Evolutionary conservation across 2,329 filamentous ascomycete species (phyloP).

Genomic region (Fusarium lateritium): DNA sequence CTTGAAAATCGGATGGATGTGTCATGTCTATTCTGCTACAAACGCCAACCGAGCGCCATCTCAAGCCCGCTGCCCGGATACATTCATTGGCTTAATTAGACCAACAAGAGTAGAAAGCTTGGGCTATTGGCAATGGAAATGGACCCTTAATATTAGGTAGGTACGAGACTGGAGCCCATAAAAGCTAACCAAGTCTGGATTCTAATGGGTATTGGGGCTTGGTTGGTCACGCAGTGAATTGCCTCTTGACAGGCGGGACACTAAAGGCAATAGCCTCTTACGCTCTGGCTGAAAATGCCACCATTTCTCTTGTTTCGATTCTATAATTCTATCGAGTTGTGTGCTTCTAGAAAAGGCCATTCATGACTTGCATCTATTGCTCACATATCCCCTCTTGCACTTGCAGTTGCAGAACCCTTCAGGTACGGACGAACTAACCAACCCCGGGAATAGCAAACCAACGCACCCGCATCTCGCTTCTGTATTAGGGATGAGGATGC

Average conservation of each 20-base stretch:
- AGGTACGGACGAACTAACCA: constrained; percentile 12
- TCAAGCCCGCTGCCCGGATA: neutral
- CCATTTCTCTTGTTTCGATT: too few relatives aligned
- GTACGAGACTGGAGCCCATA: constrained; percentile 10
- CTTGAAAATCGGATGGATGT: neutral
- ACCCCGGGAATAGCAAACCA: constrained; percentile 32
- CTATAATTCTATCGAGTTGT: neutral
- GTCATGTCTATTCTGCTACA: constrained; percentile 8
- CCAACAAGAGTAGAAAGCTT: constrained; percentile 18
- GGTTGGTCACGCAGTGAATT: constrained; percentile 4
- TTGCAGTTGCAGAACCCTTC: constrained; percentile 3
- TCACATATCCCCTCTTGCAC: neutral
- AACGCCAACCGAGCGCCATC: constrained; percentile 9
- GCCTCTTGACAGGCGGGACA: neutral
- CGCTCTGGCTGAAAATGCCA: too few relatives aligned
- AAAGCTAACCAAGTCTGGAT: constrained; percentile 21
- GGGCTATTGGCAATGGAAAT: constrained; percentile 3
- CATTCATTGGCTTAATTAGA: constrained; percentile 3
- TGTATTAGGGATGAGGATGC: constrained; percentile 13
- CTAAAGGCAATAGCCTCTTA: neutral
- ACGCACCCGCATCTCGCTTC: constrained; percentile 22
- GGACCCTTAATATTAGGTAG: constrained; percentile 38
- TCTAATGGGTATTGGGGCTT: constrained; percentile 18
- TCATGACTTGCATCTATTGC: neutral
- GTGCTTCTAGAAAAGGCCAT: neutral